Percentiles rank a stretch among this genome's conserved stretches.
These are phyloP conservation scores for Calvatia gigantea DNA, from an alignment of 768 basidiomycete species.

Conservation along the genomic window DNA sequence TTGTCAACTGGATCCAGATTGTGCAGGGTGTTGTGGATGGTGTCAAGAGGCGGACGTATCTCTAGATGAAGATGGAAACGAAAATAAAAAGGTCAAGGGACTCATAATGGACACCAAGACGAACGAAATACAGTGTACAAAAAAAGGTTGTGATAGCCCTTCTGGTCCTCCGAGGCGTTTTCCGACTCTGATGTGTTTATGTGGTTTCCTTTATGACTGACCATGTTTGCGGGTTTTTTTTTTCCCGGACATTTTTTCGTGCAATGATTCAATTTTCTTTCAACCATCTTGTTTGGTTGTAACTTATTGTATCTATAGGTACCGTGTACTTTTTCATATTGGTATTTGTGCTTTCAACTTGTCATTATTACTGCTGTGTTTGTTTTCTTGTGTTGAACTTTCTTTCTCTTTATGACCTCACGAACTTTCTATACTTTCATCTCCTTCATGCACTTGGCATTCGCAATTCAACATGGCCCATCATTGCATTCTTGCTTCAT, in stretches of 20 bases:
- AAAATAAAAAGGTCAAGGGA: neutral
- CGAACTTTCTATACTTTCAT: neutral
- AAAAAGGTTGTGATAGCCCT: neutral
- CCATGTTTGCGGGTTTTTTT: no score
- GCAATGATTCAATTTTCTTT: neutral
- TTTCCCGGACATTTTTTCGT: neutral
- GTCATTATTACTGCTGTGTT: neutral
- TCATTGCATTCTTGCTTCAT: neutral
- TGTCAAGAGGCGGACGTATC: constrained; percentile 46
- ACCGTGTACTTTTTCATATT: neutral
- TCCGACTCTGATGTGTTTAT: neutral
- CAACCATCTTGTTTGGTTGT: constrained; percentile 9
- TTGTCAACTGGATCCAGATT: constrained; percentile 56
- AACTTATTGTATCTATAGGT: constrained; percentile 28
- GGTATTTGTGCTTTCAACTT: neutral
- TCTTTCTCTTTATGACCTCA: neutral
- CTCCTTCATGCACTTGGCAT: neutral
- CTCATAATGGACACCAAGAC: no score
- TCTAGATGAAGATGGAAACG: constrained; percentile 21
- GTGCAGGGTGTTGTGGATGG: constrained; percentile 62
- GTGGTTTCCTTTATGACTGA: neutral
- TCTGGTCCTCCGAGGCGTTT: neutral
- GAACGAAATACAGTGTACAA: neutral
- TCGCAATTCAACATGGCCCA: neutral
- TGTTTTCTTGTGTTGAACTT: no score